Base-by-base conservation (phyloP, 164 flowering plant species). In the Sedum album region DNA sequence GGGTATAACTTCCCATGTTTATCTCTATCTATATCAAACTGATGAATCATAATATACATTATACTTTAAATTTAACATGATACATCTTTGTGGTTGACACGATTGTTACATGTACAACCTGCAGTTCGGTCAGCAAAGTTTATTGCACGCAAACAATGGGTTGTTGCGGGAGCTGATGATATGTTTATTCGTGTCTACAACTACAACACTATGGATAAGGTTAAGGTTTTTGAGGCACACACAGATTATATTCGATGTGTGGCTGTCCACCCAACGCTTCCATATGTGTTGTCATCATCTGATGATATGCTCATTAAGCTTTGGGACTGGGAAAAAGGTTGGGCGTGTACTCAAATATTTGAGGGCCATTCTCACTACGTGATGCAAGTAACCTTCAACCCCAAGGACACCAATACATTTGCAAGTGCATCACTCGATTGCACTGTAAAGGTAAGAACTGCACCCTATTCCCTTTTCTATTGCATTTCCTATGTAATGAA, bases 61-160 rank as follows among this genome's bases (percentile, higher is more conserved):
- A 60, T 17, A 25, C 1, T 26, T 60, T 60, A 11, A 21, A 60
- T 31, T 60, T 25, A 20, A 20, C 23, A 1, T 60, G 31, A 60
- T 41, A 41, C 46, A 41, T 41, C 15, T 11, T 11, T 41, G 46
- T 41, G 18, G 1, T 30, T 68, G 28, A 14, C 72, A 57, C 30
- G 33, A 55, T 21, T 18, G 64, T 31, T 38, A 26, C n/a, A 69
- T 60, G 7, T 33, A 6, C 1, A 15, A 1, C 9, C 66, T 81
- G 77, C 95, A 91, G 98, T 93, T 39, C 83, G 97, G 68, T 88
- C 98, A 33, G 92, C 97, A 23, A 93, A 93, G 71, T 93, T 91
- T 70, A 80, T 93, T 44, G 83, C 95, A 61, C 86, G 46, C 0
- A 41, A 41, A 13, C 46, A 41, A 41, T 41, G 46, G 46, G 46